Conservation (phyloP, 2,329 filamentous ascomycete species). For the Daldinia sp. region DNA sequence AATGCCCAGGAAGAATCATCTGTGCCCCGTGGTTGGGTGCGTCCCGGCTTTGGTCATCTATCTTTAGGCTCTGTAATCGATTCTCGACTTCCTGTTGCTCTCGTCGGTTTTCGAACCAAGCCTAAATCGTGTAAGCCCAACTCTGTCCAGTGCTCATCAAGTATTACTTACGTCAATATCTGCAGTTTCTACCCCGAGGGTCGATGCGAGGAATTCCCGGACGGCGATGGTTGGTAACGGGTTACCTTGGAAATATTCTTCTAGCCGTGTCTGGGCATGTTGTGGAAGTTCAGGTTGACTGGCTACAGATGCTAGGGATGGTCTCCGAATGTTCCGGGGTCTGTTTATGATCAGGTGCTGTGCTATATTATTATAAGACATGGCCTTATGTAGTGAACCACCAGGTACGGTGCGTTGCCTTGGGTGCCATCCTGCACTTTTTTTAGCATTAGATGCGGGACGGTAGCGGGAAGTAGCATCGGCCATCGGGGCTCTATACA, state of each 20-base stretch:
- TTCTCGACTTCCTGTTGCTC: conserved; percentile 57
- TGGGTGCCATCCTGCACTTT: conserved; percentile 11
- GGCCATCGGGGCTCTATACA: conserved; percentile 25
- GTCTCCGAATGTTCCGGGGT: conserved; percentile 52
- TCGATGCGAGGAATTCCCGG: conserved; percentile 63
- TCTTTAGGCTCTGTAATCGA: conserved; percentile 55
- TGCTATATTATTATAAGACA: conserved; percentile 46
- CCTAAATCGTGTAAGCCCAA: conserved; percentile 41
- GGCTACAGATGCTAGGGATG: conserved; percentile 50
- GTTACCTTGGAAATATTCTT: conserved; percentile 61
- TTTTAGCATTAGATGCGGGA: neutral
- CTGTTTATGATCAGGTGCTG: conserved; percentile 57
- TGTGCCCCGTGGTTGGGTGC: conserved; percentile 47
- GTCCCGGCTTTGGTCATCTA: conserved; percentile 49
- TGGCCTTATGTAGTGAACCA: conserved; percentile 26
- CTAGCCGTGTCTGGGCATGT: conserved; percentile 60
- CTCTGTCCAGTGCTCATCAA: neutral
- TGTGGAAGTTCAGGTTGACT: conserved; percentile 57
- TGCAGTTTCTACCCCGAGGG: conserved; percentile 59
- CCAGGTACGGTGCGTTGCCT: conserved; percentile 35
- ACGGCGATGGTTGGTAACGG: conserved; percentile 59
- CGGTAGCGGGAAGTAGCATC: conserved; percentile 16
- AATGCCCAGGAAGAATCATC: conserved; percentile 61
- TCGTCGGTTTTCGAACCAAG: conserved; percentile 64
- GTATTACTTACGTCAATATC: conserved; percentile 56